Evolutionary conservation across 2,329 filamentous ascomycete species (phyloP).

Genomic region (Capronia americana): DNA sequence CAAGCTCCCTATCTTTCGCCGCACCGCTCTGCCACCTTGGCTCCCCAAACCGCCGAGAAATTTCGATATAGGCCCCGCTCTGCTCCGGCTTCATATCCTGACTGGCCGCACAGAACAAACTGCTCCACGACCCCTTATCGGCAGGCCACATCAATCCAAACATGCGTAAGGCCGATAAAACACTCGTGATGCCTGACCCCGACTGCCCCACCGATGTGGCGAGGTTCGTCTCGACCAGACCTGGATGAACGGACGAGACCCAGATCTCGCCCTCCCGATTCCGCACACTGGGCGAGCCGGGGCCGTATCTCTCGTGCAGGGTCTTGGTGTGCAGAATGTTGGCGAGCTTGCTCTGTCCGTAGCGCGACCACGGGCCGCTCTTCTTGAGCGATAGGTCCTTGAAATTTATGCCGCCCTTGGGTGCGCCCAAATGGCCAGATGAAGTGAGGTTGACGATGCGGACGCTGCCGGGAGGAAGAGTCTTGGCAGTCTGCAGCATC

Average conservation of each 20-base stretch:
- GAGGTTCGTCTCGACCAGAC: constrained; percentile 55
- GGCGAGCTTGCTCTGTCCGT: constrained; percentile 59
- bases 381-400: constrained; percentile 40
- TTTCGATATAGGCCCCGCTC: constrained; percentile 50
- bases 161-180: constrained; percentile 24
- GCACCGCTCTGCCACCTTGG: constrained; percentile 40
- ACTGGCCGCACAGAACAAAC: constrained; percentile 47
- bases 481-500: constrained; percentile 38
- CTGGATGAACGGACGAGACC: constrained; percentile 55
- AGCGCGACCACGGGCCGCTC: constrained; percentile 47
- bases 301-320: constrained; percentile 50
- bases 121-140: constrained; percentile 48
- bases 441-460: constrained; percentile 54
- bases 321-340: constrained; percentile 56
- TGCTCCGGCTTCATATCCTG: constrained; percentile 41
- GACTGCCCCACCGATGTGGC: constrained; percentile 16
- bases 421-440: constrained; percentile 37
- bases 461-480: constrained; percentile 46
- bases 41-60: constrained; percentile 45
- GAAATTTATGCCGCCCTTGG: constrained; percentile 46
- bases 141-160: constrained; percentile 27
- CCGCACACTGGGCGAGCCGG: constrained; percentile 10
- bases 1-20: constrained; percentile 45
- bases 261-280: constrained; percentile 49
- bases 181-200: constrained; percentile 37